Evolutionary conservation across 208 protist species (phyloP), one percentile per base, ranked within the genome.

Genomic region (Acanthamoeba culbertsoni): DNA sequence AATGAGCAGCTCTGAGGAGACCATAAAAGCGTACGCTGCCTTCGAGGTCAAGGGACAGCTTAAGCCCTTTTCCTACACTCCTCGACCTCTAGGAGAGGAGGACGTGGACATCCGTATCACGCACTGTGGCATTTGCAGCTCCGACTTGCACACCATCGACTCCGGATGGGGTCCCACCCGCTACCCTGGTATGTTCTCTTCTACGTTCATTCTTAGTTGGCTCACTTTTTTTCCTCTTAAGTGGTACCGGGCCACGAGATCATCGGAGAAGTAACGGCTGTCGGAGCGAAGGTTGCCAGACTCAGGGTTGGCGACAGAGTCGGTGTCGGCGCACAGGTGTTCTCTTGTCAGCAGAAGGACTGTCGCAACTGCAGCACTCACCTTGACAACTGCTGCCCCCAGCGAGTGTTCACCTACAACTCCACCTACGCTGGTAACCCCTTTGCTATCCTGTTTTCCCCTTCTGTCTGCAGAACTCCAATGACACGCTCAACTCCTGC

Each of bases 191-290:
- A 28, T 20, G 20, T 37, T 23, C 59, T 68, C 28, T 31, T 35
- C 37, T 7, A 40, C 28, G 7, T 23, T 62, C 12, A n/a, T 26
- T 26, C 55, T 14, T 18, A 14, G 2, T 59, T 26, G 6, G 53
- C 28, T 14, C 14, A 31, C 6, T 14, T 62, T 62, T n/a, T 62
- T 5, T 26, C 53, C 53, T 2, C 53, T 59, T 1, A 8, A 75
- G 77, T 88, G 0, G 79, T 95, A 35, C 90, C 93, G 0, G 93
- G 93, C 16, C 93, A 95, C 46, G 93, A 95, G 46, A 94, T 95
- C 62, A 48, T 93, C 28, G 93, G 93, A 14, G 20, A 65, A 7
- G 93, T 95, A 0, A 59, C 45, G 26, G 68, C 31, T 4, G 68
- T 46, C 1, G 79, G 90, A 0, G 6, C 43, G 37, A 68, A 88